These are phyloP conservation scores for Trichosporon sp. DNA, from an alignment of 1,284 basidiomycete genomes.

Conservation along the genomic window DNA sequence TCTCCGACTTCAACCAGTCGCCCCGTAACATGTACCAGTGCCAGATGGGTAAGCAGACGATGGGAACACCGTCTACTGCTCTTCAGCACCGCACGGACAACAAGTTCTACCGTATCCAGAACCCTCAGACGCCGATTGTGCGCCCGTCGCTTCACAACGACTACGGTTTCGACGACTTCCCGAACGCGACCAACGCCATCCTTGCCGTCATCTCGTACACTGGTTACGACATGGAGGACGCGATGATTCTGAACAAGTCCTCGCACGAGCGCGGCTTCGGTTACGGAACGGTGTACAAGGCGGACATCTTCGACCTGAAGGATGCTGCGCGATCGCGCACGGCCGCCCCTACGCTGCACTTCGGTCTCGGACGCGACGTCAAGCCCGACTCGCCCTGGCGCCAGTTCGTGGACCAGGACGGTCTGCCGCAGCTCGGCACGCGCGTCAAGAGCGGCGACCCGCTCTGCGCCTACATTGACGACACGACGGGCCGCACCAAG, in stretches of 20 bases:
- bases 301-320: slow-evolving; percentile 86
- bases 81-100: slow-evolving; percentile 93
- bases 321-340: slow-evolving; percentile 71
- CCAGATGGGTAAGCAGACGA: slow-evolving; percentile 99
- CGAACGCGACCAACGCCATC: slow-evolving; percentile 96
- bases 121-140: slow-evolving; percentile 92
- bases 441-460: slow-evolving; percentile 74
- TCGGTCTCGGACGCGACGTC: slow-evolving; percentile 82
- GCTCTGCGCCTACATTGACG: slow-evolving; percentile 81
- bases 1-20: slow-evolving; percentile 89
- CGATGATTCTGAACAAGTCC: slow-evolving; percentile 99
- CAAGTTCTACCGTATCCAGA: slow-evolving; percentile 96
- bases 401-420: slow-evolving; percentile 77
- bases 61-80: slow-evolving; percentile 96
- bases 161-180: slow-evolving; percentile 99
- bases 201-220: slow-evolving; percentile 99
- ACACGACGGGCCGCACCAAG: slow-evolving; percentile 77
- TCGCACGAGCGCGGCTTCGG: slow-evolving; percentile 97
- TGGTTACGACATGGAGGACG: slow-evolving; percentile 99
- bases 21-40: slow-evolving; percentile 61
- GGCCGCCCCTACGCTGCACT: slow-evolving; percentile 68
- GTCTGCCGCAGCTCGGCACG: slow-evolving; percentile 77
- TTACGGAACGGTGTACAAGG: slow-evolving; percentile 97
- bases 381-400: slow-evolving; percentile 63
- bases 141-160: slow-evolving; percentile 88